Percentiles rank a stretch among this genome's conserved stretches.
Conservation (phyloP, 257 asterid species). For the Thymus mandschuricus region DNA sequence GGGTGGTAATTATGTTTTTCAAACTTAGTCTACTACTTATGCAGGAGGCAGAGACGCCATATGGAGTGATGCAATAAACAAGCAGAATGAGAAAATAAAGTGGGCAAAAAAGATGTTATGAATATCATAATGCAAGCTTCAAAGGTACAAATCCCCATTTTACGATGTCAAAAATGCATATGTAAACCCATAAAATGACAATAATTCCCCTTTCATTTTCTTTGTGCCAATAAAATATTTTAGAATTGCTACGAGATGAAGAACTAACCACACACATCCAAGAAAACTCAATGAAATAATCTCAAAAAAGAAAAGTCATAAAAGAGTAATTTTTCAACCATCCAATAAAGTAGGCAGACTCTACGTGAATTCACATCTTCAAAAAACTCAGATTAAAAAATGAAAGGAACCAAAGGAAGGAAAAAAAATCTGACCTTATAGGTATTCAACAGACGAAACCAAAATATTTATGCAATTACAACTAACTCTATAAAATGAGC, state of each 20-base stretch:
- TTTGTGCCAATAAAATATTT: not conserved
- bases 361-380: not conserved
- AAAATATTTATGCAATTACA: not conserved
- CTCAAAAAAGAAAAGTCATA: not conserved
- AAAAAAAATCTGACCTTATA: not conserved
- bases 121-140: not conserved
- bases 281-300: conserved; percentile 4
- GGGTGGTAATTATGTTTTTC: conserved; percentile 13
- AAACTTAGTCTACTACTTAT: not conserved
- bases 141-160: conserved; percentile 18
- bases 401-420: not conserved
- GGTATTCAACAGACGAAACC: not conserved
- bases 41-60: not conserved
- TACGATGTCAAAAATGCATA: conserved; percentile 2
- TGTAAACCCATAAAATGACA: not conserved
- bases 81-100: not conserved
- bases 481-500: not conserved
- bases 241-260: not conserved
- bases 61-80: conserved; percentile 13
- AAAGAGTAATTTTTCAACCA: not conserved
- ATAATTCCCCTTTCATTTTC: not conserved
- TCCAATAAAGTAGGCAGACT: conserved; percentile 11
- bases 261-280: not conserved
- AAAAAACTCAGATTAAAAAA: conserved; percentile 3
- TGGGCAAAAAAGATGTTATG: not conserved